Evolutionary conservation across 805 yeast genomes (phyloP), one percentile per base, ranked within the genome.

Genomic region (Pichia manshurica): DNA sequence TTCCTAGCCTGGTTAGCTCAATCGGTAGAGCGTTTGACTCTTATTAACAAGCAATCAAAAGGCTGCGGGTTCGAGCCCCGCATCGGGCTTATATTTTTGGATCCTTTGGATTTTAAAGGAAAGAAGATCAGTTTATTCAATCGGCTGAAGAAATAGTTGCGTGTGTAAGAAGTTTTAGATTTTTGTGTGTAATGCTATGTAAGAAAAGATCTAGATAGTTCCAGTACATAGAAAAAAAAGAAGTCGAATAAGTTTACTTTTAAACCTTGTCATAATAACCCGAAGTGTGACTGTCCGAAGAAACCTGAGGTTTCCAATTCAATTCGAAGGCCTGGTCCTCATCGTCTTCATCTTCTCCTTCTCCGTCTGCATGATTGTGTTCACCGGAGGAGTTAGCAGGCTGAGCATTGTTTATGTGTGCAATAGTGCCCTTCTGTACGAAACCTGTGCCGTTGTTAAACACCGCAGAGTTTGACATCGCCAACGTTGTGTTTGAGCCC

Each of bases 31-130:
- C 49, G 49, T 46, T 46, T 46, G 49, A 46, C 49, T 46, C 49
- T 46, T 46, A 46, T 3, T 13, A 12, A 15, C 10, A 28, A 36
- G 49, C 42, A 46, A 46, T 46, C 49, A 46, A 46, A 46, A 46
- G 49, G 49, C 46, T 46, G 49, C 49, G 49, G 49, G 49, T 46
- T 46, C 49, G 49, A 46, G 49, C 49, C 49, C 49, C 49, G 49
- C 49, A 37, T 46, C 43, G 49, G 49, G 49, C 49, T 46, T 46
- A 37, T 22, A 8, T 42, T 47, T 47, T 47, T 47, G 10, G n/a
- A n/a, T n/a, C n/a, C n/a, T n/a, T n/a, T n/a, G n/a, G n/a, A n/a
- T n/a, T n/a, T n/a, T n/a, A n/a, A n/a, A n/a, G n/a, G n/a, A n/a
- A n/a, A n/a, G n/a, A n/a, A n/a, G n/a, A n/a, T n/a, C n/a, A n/a